Evolutionary conservation across 73 alveolate species (phyloP).

Genomic region (Paramecium octaurelia): DNA sequence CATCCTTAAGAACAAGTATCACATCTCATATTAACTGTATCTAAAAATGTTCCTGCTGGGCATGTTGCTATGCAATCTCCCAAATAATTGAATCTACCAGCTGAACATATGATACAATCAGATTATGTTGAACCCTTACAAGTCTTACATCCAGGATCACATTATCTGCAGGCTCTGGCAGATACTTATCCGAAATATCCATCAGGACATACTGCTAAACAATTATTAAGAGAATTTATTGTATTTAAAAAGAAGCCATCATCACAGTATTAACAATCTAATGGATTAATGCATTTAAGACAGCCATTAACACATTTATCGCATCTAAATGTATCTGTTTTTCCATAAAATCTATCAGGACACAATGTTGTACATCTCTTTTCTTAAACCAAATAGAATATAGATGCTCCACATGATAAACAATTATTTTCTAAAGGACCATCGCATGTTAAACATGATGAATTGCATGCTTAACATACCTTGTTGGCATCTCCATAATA

Average conservation of each 20-base stretch:
- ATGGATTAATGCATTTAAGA: background rate
- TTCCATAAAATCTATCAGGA: background rate
- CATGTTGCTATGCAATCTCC: background rate
- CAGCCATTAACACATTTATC: background rate
- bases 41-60: slow-evolving; percentile 3
- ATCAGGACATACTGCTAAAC: background rate
- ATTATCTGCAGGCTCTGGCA: background rate
- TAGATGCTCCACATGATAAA: background rate
- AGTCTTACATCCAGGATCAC: slow-evolving; percentile 19
- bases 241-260: background rate
- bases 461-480: background rate
- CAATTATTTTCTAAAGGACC: background rate
- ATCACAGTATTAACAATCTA: background rate
- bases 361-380: background rate
- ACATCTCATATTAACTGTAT: background rate
- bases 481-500: background rate
- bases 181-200: background rate
- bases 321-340: background rate
- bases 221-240: background rate
- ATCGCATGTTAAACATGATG: background rate
- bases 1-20: slow-evolving; percentile 11
- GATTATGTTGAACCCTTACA: background rate
- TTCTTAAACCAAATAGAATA: background rate
- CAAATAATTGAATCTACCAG: background rate
- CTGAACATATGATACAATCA: slow-evolving; percentile 12